Conservation (phyloP, 768 basidiomycete species). For the Lepiota venenata region DNA sequence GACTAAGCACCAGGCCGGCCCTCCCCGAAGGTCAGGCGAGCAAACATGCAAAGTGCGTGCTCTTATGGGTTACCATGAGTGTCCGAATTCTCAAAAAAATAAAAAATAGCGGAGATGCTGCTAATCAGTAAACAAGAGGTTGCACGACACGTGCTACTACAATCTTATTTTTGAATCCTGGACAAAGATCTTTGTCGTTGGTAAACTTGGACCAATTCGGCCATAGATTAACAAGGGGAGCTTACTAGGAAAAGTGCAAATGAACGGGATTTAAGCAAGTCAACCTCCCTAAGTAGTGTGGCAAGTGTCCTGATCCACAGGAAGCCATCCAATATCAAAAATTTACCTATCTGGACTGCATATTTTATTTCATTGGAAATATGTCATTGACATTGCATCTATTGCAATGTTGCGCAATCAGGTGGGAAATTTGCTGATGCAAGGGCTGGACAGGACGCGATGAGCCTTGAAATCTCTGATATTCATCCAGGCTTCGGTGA, state of each 20-base stretch:
- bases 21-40: no score
- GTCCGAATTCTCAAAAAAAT: not conserved
- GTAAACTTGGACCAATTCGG: slow-evolving; percentile 48
- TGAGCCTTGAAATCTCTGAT: not conserved
- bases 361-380: no score
- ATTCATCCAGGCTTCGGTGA: not conserved
- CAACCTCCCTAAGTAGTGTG: slow-evolving; percentile 67
- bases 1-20: no score
- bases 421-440: no score
- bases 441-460: not conserved
- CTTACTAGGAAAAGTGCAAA: slow-evolving; percentile 58
- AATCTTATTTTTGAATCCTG: slow-evolving; percentile 64
- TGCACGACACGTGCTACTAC: slow-evolving; percentile 51
- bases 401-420: no score
- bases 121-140: slow-evolving; percentile 81
- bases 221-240: not conserved
- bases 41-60: no score
- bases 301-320: no score
- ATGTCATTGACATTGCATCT: no score
- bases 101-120: not conserved
- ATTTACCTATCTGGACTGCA: no score
- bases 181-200: slow-evolving; percentile 67
- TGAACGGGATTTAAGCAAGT: slow-evolving; percentile 81
- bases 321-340: no score
- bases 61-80: not conserved